These are phyloP conservation scores for Erysimum cheiri DNA, from an alignment of 441 rosid species.

Conservation along the genomic window DNA sequence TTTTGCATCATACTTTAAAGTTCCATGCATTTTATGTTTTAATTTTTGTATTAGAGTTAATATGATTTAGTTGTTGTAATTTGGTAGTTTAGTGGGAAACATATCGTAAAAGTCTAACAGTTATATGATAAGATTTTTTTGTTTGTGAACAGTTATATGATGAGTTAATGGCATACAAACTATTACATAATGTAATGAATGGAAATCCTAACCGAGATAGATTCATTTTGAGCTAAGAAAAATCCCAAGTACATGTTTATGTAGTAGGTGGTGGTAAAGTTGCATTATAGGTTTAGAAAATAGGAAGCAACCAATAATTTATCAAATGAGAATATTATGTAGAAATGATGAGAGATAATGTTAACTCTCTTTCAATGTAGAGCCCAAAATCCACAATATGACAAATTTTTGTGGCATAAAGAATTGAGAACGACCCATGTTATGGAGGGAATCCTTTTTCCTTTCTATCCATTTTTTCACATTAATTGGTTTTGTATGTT, in stretches of 20 bases:
- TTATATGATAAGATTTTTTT: neutral
- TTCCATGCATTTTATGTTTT: neutral
- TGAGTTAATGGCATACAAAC: neutral
- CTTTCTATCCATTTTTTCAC: neutral
- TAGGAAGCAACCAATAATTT: slow-evolving; percentile 30
- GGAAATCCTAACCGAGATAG: slow-evolving; percentile 3
- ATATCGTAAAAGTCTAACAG: slow-evolving; percentile 3
- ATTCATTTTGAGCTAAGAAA: slow-evolving; percentile 6
- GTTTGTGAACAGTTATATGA: slow-evolving; percentile 3
- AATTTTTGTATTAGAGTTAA: neutral
- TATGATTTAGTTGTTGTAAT: neutral
- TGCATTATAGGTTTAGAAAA: slow-evolving; percentile 32
- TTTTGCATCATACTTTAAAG: neutral
- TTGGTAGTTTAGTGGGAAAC: slow-evolving; percentile 6
- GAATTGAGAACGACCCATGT: slow-evolving; percentile 44
- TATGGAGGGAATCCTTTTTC: slow-evolving; percentile 39
- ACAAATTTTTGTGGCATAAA: slow-evolving; percentile 40
- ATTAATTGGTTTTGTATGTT: neutral
- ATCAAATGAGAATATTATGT: slow-evolving; percentile 41
- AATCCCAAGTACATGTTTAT: neutral
- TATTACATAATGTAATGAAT: neutral
- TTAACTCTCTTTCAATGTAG: slow-evolving; percentile 43
- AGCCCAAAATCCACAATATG: slow-evolving; percentile 44
- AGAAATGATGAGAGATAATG: slow-evolving; percentile 35
- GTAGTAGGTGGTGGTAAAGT: slow-evolving; percentile 37